Evolutionary conservation across 805 yeast species (phyloP).

Genomic region (Suhomyces emberorum): DNA sequence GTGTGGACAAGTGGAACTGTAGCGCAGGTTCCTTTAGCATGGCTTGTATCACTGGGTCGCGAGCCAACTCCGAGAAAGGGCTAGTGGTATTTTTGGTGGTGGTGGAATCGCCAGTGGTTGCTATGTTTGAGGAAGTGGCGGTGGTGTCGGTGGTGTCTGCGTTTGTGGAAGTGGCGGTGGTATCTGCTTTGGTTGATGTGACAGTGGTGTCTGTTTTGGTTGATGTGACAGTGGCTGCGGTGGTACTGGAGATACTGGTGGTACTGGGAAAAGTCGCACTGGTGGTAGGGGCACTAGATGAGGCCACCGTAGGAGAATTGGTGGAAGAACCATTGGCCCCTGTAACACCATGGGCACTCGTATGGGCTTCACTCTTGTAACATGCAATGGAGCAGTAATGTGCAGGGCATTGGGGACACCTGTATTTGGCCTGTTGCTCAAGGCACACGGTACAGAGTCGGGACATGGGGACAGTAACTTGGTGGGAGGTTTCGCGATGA

Average conservation of each 20-base stretch:
- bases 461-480: too few relatives aligned
- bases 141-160: too few relatives aligned
- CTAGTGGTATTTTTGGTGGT: not conserved
- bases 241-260: too few relatives aligned
- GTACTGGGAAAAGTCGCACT: too few relatives aligned
- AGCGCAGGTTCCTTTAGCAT: constrained; percentile 52
- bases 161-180: not conserved
- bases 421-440: constrained; percentile 51
- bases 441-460: too few relatives aligned
- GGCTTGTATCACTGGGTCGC: constrained; percentile 44
- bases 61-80: constrained; percentile 13
- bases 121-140: not conserved
- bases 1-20: constrained; percentile 50
- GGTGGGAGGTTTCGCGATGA: too few relatives aligned
- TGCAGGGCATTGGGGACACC: constrained; percentile 51
- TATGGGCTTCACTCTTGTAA: constrained; percentile 47
- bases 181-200: not conserved
- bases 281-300: too few relatives aligned
- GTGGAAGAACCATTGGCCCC: too few relatives aligned
- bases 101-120: not conserved
- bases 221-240: too few relatives aligned
- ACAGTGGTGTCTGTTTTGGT: not conserved
- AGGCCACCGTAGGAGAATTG: too few relatives aligned
- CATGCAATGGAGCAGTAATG: constrained; percentile 60
- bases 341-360: too few relatives aligned